phyloP scores from a whole-genome alignment of 2,329 filamentous ascomycete species.

The Penicillium expansum region DNA sequence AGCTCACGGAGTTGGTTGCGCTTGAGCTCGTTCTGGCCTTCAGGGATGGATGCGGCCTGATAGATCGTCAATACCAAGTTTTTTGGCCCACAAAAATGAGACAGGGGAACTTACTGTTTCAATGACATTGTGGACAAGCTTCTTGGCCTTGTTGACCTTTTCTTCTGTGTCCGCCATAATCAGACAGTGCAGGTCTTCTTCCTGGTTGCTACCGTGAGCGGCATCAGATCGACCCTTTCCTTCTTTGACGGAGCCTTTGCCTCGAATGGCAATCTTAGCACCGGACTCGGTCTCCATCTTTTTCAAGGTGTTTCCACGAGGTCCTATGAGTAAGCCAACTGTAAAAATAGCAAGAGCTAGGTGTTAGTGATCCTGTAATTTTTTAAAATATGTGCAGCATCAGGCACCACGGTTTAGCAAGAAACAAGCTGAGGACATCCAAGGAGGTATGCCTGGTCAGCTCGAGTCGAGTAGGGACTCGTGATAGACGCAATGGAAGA shows the following conservation, averaged over 20 bases:
- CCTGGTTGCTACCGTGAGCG: constrained; percentile 98
- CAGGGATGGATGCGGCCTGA: constrained; percentile 94
- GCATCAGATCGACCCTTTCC: constrained; percentile 98
- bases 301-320: constrained; percentile 98
- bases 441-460: constrained; percentile 33
- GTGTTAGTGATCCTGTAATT: constrained; percentile 73
- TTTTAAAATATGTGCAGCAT: constrained; percentile 32
- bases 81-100: not conserved
- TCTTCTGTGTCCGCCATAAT: constrained; percentile 99
- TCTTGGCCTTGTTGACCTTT: constrained; percentile 99
- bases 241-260: constrained; percentile 99
- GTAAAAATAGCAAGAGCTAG: constrained; percentile 72
- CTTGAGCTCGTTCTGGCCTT: constrained; percentile 98
- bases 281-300: constrained; percentile 98
- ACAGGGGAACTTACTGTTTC: constrained; percentile 75
- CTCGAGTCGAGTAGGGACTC: constrained; percentile 45
- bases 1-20: constrained; percentile 97
- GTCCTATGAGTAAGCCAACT: constrained; percentile 99
- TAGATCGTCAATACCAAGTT: constrained; percentile 29
- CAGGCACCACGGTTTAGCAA: constrained; percentile 42
- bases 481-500: constrained; percentile 42
- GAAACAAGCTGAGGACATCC: constrained; percentile 41
- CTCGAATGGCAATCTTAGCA: constrained; percentile 98
- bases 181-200: constrained; percentile 97
- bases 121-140: constrained; percentile 96